A percentile compares a stretch with the other conserved stretches of the same genome.
Evolutionary conservation across 371 early-diverging fungal genomes (phyloP).

Genomic region (Gilbertella persicaria): DNA sequence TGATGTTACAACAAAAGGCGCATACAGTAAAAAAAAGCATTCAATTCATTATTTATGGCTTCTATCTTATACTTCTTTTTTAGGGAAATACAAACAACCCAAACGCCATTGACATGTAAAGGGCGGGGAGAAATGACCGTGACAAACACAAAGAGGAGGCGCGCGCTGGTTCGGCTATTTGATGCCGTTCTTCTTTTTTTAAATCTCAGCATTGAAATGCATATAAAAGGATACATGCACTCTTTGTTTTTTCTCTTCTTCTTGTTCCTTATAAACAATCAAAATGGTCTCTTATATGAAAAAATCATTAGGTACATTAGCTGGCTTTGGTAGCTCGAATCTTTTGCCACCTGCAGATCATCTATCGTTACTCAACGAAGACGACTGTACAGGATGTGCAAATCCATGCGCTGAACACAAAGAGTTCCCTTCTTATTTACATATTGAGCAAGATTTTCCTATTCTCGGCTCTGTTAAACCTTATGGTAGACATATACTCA

Average conservation of each 20-base stretch:
- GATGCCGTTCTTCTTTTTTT: neutral
- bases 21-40: too few species aligned
- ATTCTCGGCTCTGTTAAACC: conserved; percentile 64
- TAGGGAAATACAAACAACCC: too few species aligned
- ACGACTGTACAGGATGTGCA: conserved; percentile 43
- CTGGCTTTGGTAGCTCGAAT: conserved; percentile 10
- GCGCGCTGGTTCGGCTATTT: neutral
- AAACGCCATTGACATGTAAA: too few species aligned
- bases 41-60: too few species aligned
- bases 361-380: conserved; percentile 5
- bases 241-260: neutral
- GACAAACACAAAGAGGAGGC: too few species aligned
- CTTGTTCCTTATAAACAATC: neutral
- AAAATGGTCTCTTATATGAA: conserved; percentile 21
- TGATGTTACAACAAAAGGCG: too few species aligned
- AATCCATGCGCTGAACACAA: conserved; percentile 56
- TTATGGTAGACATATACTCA: conserved; percentile 64
- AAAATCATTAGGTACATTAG: conserved; percentile 13
- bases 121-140: too few species aligned
- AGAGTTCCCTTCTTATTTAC: conserved; percentile 61
- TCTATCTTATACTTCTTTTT: too few species aligned
- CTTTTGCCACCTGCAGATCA: conserved; percentile 21
- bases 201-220: neutral
- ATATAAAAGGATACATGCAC: neutral
- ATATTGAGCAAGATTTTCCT: conserved; percentile 56